Percentiles rank a stretch among this genome's conserved stretches.
phyloP scores from a whole-genome alignment of 2,329 filamentous ascomycete species.

The Sporothrix variecibatus region DNA sequence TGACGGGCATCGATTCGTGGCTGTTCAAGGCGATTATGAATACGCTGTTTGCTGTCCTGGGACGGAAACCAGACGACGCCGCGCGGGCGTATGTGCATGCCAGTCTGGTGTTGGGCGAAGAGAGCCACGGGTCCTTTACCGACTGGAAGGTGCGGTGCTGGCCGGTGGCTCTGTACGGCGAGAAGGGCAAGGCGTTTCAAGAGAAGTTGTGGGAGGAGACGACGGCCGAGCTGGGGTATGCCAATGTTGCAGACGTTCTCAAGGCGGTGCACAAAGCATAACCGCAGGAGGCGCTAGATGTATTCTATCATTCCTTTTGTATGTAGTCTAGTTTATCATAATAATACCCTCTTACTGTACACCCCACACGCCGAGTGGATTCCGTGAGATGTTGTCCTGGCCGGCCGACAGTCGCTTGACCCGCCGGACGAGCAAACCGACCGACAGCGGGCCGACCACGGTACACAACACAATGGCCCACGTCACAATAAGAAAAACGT shows the following conservation, averaged over 20 bases:
- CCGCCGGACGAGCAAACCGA: constrained; percentile 50
- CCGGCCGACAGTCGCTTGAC: constrained; percentile 40
- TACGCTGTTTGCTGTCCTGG: neutral
- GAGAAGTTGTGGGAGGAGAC: neutral
- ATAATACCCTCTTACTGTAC: neutral
- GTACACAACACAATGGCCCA: constrained; percentile 61
- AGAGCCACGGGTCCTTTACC: constrained; percentile 2
- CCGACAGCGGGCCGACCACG: constrained; percentile 51
- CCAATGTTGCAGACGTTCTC: neutral
- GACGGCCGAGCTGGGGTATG: neutral
- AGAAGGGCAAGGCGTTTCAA: neutral
- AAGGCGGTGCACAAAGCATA: neutral
- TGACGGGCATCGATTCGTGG: neutral
- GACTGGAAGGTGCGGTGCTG: constrained; percentile 1
- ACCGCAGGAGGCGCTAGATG: no score
- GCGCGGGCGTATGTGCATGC: neutral
- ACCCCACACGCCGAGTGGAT: constrained; percentile 29
- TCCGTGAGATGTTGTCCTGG: neutral
- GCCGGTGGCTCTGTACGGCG: constrained; percentile 4
- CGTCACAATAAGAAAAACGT: constrained; percentile 54
- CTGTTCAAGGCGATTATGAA: neutral
- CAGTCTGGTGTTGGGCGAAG: neutral
- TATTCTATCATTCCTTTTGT: neutral
- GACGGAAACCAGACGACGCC: neutral
- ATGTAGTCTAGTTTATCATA: neutral